Evolutionary conservation across 129 eudicot genomes (phyloP).

Genomic region (Escallonia rubra): DNA sequence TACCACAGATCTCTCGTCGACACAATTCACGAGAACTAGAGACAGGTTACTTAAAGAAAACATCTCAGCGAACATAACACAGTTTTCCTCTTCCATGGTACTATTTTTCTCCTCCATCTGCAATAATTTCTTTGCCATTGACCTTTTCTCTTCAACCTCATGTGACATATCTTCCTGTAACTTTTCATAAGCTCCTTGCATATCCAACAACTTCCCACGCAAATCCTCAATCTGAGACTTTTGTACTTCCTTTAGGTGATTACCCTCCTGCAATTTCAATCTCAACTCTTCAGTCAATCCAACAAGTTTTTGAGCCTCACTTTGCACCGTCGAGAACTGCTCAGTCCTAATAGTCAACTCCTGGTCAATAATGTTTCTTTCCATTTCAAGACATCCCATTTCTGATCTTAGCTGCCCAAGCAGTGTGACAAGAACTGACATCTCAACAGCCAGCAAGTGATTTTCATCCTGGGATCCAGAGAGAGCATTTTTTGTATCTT

Average conservation of each 20-base stretch:
- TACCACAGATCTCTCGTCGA: conserved; percentile 45
- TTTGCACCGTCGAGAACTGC: conserved; percentile 37
- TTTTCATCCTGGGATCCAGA: conserved; percentile 56
- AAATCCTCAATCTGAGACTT: conserved; percentile 39
- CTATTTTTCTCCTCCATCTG: conserved; percentile 1
- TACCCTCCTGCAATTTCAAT: conserved; percentile 42
- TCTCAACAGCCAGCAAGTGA: conserved; percentile 38
- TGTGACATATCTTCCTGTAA: conserved; percentile 43
- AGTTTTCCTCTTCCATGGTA: conserved; percentile 46
- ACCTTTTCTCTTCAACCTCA: conserved; percentile 44
- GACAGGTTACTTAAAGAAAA: conserved; percentile 40
- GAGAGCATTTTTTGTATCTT: conserved; percentile 38
- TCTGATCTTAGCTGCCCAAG: conserved; percentile 47
- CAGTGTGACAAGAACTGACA: conserved; percentile 47
- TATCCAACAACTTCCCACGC: conserved; percentile 29
- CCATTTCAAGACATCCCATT: conserved; percentile 34
- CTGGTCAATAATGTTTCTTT: conserved; percentile 33
- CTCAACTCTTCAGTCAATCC: conserved; percentile 46
- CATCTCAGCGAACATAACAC: conserved; percentile 30
- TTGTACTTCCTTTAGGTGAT: conserved; percentile 32
- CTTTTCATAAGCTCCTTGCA: conserved; percentile 40
- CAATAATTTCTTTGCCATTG: conserved; percentile 25
- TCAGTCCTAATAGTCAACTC: conserved; percentile 34
- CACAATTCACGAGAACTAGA: conserved; percentile 33
- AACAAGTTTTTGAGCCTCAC: conserved; percentile 34